Evolutionary conservation across 2,329 filamentous ascomycete species (phyloP), one percentile per base, ranked within the genome.

Genomic region (Cladophialophora psammophila): DNA sequence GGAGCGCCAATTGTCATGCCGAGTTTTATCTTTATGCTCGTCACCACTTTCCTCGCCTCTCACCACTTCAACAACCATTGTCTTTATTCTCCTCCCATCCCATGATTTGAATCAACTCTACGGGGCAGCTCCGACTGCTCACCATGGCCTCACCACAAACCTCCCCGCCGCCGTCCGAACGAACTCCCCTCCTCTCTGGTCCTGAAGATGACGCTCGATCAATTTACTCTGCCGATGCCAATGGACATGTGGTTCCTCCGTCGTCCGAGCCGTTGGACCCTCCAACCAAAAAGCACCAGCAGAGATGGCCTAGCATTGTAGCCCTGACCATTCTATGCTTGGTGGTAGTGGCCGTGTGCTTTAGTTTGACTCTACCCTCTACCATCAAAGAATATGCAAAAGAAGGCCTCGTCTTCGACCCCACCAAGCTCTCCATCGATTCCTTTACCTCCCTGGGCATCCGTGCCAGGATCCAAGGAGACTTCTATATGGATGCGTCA

Each of bases 321-420:
- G 90, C 94, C 35, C 87, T 97, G 68, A 72, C 85, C 1, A 65
- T 90, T 1, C 80, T 98, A 8, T 90, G 86, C 57, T 72, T 87
- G 1, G 74, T 89, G 6, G 83, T 90, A 5, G 73, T 94, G 26
- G 77, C 84, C 34, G 92, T 96, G 72, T 88, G 91, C 15, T 81
- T 94, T 64, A 92, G 89, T 15, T 97, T 97, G 80, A 86, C 96
- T 62, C 87, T 91, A 0, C 94, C 94, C 1, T 88, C 90, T 15
- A 87, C 90, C 7, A 87, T 96, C 10, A 88, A 96, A 78, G 87
- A 92, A 76, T 99, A 99, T 78, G 92, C 91, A 57, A 90, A 94
- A 79, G 85, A 94, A 77, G 92, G 94, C 2, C 85, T 90, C 31
- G 88, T 94, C 18, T 87, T 99, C 71, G 88, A 94, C 75, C 92